Conservation (phyloP, 208 protist species). For the Novymonas esmeraldas region DNA sequence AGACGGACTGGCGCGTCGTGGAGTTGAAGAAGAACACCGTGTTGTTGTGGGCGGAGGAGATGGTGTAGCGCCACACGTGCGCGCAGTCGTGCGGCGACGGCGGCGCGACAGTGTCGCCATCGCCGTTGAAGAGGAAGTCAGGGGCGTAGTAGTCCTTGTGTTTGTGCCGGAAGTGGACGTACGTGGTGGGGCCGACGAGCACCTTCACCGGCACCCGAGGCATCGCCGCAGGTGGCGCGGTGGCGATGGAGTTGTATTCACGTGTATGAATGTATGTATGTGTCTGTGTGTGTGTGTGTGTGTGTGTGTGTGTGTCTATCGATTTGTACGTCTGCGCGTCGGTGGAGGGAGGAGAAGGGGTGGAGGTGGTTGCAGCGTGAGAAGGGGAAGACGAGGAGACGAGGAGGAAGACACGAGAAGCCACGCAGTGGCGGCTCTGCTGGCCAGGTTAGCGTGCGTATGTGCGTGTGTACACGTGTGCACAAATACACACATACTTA, state of each 20-base stretch:
- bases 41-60: constrained; percentile 54
- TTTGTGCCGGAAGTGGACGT: constrained; percentile 45
- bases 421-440: no score
- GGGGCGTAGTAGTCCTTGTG: constrained; percentile 61
- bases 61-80: constrained; percentile 60
- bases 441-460: not conserved
- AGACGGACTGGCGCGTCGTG: constrained; percentile 39
- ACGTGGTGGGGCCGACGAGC: constrained; percentile 50
- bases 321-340: no score
- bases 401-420: not conserved
- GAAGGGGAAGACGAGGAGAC: not conserved
- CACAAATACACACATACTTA: no score
- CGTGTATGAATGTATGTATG: not conserved
- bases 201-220: constrained; percentile 47
- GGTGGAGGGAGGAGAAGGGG: no score
- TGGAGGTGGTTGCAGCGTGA: no score
- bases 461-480: constrained; percentile 9
- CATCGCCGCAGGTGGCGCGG: constrained; percentile 7
- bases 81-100: constrained; percentile 13
- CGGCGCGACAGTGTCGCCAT: not conserved
- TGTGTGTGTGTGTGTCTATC: not conserved
- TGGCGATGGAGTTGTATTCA: no score
- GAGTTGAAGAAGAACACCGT: constrained; percentile 73
- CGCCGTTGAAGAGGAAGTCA: constrained; percentile 17
- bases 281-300: not conserved